Evolutionary conservation across 2,329 filamentous ascomycete genomes (phyloP).

Genomic region (Botrytis pseudocinerea): DNA sequence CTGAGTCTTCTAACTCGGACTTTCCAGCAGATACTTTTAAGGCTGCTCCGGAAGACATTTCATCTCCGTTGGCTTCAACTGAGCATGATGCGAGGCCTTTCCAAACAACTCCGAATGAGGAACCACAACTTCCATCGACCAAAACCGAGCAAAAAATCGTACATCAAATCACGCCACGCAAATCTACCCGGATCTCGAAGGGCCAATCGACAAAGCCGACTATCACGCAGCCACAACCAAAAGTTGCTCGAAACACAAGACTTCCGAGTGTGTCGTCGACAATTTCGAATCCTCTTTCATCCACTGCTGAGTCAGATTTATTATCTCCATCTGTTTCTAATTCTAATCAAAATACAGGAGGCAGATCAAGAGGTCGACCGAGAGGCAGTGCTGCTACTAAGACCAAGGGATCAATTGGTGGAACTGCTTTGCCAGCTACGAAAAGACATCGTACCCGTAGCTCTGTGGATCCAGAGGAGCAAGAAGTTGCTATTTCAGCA

Average conservation of each 20-base stretch:
- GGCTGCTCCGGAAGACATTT: neutral
- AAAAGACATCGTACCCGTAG: conserved; percentile 12
- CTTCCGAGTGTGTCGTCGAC: conserved; percentile 7
- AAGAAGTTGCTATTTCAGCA: conserved; percentile 19
- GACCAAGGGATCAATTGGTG: neutral
- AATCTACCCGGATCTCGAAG: conserved; percentile 21
- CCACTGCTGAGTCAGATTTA: conserved; percentile 1
- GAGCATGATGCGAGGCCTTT: neutral
- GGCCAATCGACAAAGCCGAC: neutral
- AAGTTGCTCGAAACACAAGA: neutral
- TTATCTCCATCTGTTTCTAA: neutral
- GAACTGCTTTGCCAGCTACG: neutral
- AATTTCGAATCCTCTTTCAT: neutral
- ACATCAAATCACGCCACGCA: neutral
- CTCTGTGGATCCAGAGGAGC: neutral
- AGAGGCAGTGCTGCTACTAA: neutral
- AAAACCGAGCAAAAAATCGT: neutral
- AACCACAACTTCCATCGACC: neutral
- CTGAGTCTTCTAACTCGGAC: neutral
- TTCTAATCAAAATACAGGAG: neutral
- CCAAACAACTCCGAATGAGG: neutral
- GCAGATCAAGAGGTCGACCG: neutral
- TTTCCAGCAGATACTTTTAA: neutral
- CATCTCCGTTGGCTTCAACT: neutral
- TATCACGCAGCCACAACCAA: neutral